Conservation (phyloP, 495 filamentous ascomycete genomes). For the Echria macrotheca region DNA sequence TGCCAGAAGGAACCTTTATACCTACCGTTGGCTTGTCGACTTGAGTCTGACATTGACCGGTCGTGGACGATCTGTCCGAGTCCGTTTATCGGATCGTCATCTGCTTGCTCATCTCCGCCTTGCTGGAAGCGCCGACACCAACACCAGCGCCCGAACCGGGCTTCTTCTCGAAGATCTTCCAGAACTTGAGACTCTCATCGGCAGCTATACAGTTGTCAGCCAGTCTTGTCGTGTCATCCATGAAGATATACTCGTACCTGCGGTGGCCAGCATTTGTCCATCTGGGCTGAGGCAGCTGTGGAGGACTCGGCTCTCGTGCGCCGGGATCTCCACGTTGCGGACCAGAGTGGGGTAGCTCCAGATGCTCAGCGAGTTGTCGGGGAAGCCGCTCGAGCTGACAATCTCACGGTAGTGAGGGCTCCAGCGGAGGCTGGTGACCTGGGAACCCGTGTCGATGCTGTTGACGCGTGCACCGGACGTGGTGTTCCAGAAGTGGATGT, state of each 20-base stretch:
- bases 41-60: conserved; percentile 23
- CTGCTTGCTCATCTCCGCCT: conserved; percentile 77
- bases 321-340: conserved; percentile 95
- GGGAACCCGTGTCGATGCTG: conserved; percentile 96
- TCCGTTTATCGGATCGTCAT: conserved; percentile 85
- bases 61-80: conserved; percentile 6
- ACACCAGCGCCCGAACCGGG: conserved; percentile 58
- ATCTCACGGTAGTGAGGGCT: conserved; percentile 96
- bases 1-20: conserved; percentile 37
- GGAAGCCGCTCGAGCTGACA: conserved; percentile 92
- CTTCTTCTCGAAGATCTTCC: conserved; percentile 99
- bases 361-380: conserved; percentile 97
- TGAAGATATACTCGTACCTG: conserved; percentile 42
- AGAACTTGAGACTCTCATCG: conserved; percentile 98
- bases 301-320: conserved; percentile 94
- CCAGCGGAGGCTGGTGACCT: conserved; percentile 94
- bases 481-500: conserved; percentile 99
- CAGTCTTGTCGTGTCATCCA: neutral
- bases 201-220: conserved; percentile 49
- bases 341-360: conserved; percentile 97
- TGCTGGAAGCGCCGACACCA: conserved; percentile 49
- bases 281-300: conserved; percentile 94
- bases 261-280: conserved; percentile 94
- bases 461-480: conserved; percentile 96
- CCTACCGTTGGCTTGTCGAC: conserved; percentile 37